Conservation (phyloP, 345 rosid species). For the Linum lewisii region DNA sequence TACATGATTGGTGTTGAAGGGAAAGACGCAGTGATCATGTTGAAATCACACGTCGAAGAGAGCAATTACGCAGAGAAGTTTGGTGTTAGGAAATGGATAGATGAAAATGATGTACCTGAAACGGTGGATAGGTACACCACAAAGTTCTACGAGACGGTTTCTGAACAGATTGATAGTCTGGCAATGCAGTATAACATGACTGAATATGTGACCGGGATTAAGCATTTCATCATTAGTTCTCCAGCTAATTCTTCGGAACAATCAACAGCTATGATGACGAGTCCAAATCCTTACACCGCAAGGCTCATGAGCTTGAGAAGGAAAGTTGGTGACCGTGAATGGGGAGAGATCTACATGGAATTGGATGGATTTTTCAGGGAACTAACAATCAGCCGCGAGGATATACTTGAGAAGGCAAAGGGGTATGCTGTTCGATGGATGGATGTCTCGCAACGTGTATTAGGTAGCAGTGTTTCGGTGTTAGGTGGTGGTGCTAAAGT, state of each 20-base stretch:
- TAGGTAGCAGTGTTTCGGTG: conserved; percentile 65
- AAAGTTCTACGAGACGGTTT: conserved; percentile 10
- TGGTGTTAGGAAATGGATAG: conserved; percentile 10
- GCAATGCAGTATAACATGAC: conserved; percentile 79
- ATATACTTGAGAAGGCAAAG: conserved; percentile 78
- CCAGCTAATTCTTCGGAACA: conserved; percentile 36
- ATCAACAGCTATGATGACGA: conserved; percentile 42
- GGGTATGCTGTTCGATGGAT: conserved; percentile 66
- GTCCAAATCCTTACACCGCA: conserved; percentile 59
- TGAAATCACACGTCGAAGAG: conserved; percentile 13
- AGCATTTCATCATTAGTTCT: conserved; percentile 63
- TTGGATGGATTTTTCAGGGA: conserved; percentile 62
- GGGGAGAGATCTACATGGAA: conserved; percentile 76
- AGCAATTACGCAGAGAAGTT: conserved; percentile 12
- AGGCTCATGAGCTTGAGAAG: conserved; percentile 59
- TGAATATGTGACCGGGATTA: conserved; percentile 77
- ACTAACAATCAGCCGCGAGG: conserved; percentile 65
- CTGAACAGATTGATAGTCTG: conserved; percentile 3
- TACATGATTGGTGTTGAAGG: conserved; percentile 18
- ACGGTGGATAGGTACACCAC: conserved; percentile 1
- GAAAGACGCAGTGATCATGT: conserved; percentile 6
- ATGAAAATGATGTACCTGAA: conserved; percentile 10
- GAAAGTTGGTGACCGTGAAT: conserved; percentile 45
- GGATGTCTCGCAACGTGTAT: conserved; percentile 59
- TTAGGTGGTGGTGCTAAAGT: conserved; percentile 68